These are phyloP conservation scores for Apiotrichum mycotoxinovorans DNA, from an alignment of 1,284 basidiomycete genomes.

Conservation along the genomic window DNA sequence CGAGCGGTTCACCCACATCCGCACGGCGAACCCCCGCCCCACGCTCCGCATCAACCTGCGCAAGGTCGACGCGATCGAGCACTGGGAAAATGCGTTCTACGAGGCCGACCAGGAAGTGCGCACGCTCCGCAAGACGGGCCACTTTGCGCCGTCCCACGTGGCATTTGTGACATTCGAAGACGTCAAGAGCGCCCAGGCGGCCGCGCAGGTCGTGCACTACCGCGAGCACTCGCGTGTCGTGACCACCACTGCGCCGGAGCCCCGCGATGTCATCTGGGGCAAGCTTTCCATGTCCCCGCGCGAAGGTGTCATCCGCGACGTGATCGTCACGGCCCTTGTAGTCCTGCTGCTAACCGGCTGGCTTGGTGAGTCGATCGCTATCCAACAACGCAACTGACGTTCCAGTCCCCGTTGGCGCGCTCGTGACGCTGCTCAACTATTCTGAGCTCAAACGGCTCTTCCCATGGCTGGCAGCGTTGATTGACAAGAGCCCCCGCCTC, in stretches of 20 bases:
- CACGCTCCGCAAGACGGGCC: constrained; percentile 49
- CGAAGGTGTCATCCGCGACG: constrained; percentile 61
- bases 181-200: constrained; percentile 89
- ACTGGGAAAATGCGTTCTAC: constrained; percentile 70
- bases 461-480: constrained; percentile 72
- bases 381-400: not conserved
- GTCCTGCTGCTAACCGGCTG: constrained; percentile 73
- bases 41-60: constrained; percentile 34
- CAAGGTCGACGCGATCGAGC: constrained; percentile 80
- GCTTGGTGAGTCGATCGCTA: constrained; percentile 53
- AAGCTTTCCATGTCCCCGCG: constrained; percentile 69
- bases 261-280: constrained; percentile 91
- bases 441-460: constrained; percentile 83
- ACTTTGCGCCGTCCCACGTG: constrained; percentile 72
- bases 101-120: constrained; percentile 68
- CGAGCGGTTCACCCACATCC: constrained; percentile 25
- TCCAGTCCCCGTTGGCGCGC: constrained; percentile 70
- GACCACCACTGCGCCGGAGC: constrained; percentile 82
- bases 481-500: constrained; percentile 74
- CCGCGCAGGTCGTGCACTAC: constrained; percentile 78
- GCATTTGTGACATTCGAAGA: constrained; percentile 98
- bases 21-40: constrained; percentile 35
- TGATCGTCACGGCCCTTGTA: constrained; percentile 67
- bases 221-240: constrained; percentile 63
- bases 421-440: constrained; percentile 82